Conservation (phyloP, 2,329 filamentous ascomycete genomes). For the Penicillium sp. region DNA sequence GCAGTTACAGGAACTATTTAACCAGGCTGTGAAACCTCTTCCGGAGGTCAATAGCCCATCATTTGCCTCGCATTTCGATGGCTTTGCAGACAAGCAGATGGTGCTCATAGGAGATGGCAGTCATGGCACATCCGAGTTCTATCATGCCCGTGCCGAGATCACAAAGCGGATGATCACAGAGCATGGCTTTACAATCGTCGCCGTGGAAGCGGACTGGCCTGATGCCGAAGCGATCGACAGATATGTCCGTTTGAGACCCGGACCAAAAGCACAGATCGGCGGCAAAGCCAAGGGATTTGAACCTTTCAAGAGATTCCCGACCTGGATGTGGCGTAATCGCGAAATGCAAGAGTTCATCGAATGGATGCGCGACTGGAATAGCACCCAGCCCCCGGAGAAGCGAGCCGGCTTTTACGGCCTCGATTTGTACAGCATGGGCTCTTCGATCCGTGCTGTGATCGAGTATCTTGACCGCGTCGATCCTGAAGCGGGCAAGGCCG, state of each 20-base stretch:
- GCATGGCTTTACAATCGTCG: constrained; percentile 49
- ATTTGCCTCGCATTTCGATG: constrained; percentile 41
- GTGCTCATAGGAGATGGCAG: constrained; percentile 44
- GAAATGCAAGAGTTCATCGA: constrained; percentile 49
- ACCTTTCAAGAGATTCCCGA: constrained; percentile 48
- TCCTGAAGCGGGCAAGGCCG: constrained; percentile 39
- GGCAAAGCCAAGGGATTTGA: constrained; percentile 25
- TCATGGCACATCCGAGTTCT: constrained; percentile 54
- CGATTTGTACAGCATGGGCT: constrained; percentile 48
- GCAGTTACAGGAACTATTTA: constrained; percentile 30
- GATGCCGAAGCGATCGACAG: constrained; percentile 48
- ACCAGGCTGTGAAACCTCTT: constrained; percentile 32
- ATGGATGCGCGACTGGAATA: constrained; percentile 47
- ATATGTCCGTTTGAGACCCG: constrained; percentile 45
- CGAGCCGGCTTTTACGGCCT: constrained; percentile 45
- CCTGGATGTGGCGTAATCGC: constrained; percentile 53
- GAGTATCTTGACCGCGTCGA: constrained; percentile 46
- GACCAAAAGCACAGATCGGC: constrained; percentile 29
- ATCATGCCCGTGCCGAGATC: constrained; percentile 46
- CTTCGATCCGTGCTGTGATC: constrained; percentile 43
- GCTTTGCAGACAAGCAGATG: constrained; percentile 35
- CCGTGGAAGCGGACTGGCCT: constrained; percentile 51
- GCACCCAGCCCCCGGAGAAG: constrained; percentile 22
- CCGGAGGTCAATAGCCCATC: constrained; percentile 29
- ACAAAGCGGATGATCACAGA: constrained; percentile 46